phyloP scores from a whole-genome alignment of 306 rosid species.

The Sphenostylis stenocarpa region DNA sequence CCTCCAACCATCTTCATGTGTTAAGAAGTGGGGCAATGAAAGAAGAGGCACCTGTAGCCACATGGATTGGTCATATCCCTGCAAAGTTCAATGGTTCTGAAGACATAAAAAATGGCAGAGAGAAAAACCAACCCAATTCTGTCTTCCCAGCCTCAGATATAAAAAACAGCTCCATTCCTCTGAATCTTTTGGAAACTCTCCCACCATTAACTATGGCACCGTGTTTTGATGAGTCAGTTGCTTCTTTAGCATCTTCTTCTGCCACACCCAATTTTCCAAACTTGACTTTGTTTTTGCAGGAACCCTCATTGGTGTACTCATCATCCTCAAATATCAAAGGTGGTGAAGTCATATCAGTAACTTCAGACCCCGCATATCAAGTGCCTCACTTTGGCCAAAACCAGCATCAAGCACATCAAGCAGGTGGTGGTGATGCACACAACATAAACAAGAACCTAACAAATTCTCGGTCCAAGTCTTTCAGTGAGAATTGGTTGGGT shows the following conservation, averaged over 20 bases:
- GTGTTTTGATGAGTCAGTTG: conserved; percentile 33
- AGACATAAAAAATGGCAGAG: conserved; percentile 26
- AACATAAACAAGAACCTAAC: conserved; percentile 36
- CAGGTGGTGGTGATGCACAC: conserved; percentile 43
- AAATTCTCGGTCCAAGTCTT: conserved; percentile 37
- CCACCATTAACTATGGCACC: conserved; percentile 43
- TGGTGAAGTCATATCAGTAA: conserved; percentile 30
- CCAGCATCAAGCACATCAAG: conserved; percentile 35
- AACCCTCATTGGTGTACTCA: conserved; percentile 42
- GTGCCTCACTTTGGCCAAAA: conserved; percentile 36
- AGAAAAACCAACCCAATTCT: conserved; percentile 33
- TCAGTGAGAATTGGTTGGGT: conserved; percentile 65
- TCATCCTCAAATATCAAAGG: conserved; percentile 29
- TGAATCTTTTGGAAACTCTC: conserved; percentile 69
- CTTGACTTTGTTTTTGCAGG: conserved; percentile 64
- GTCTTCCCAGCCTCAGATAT: conserved; percentile 20
- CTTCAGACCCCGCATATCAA: conserved; percentile 36
- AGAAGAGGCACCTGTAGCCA: conserved; percentile 43
- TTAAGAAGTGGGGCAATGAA: conserved; percentile 36
- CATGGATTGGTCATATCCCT: conserved; percentile 32
- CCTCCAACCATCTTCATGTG: conserved; percentile 33
- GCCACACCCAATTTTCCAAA: conserved; percentile 47
- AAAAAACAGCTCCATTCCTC: conserved; percentile 47
- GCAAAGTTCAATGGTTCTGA: conserved; percentile 32
- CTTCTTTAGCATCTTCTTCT: conserved; percentile 44